Conservation (phyloP, 75 land plant species). For the Picea sitchensis region DNA sequence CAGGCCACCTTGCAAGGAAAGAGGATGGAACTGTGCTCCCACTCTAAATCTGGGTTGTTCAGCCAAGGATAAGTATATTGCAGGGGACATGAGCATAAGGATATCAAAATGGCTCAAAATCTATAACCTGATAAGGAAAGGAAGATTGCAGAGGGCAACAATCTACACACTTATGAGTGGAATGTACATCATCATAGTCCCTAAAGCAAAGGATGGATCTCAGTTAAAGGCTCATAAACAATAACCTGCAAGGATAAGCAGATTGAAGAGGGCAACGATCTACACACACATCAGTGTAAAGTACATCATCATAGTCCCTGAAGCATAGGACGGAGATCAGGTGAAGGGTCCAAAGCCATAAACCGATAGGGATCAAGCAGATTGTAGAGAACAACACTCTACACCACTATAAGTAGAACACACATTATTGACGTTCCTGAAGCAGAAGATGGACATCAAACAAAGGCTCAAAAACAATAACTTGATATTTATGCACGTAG, state of each 20-base stretch:
- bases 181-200: background rate
- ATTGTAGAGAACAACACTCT: background rate
- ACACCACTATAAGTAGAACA: background rate
- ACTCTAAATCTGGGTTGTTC: background rate
- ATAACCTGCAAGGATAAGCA: background rate
- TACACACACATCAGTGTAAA: background rate
- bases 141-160: background rate
- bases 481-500: background rate
- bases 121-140: too few relatives aligned
- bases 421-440: background rate
- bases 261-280: background rate
- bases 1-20: background rate
- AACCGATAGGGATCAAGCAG: background rate
- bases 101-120: too few relatives aligned
- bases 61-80: background rate
- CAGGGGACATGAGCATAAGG: too few relatives aligned
- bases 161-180: background rate
- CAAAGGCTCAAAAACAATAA: background rate
- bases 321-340: background rate
- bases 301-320: background rate
- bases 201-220: too few relatives aligned
- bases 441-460: background rate
- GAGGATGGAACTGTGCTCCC: background rate
- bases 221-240: too few relatives aligned
- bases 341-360: background rate